Conservation (phyloP, 495 filamentous ascomycete species). For the Podospora didyma region DNA sequence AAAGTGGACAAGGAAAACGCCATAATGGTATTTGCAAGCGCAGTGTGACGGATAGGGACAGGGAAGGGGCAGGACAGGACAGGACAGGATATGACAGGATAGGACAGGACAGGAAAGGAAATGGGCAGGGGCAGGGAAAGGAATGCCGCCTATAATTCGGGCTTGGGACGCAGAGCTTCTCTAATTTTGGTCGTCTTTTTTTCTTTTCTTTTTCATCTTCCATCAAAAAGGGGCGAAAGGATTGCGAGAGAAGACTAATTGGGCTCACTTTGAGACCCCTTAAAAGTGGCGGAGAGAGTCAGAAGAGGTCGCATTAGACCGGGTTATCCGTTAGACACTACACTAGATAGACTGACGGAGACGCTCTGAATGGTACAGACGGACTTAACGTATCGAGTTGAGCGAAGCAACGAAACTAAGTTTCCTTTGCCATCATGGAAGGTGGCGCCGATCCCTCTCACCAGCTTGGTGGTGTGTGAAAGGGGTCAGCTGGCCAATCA, state of each 20-base stretch:
- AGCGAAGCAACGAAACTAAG: not conserved
- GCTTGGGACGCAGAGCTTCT: constrained; percentile 2
- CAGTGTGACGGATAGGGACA: not conserved
- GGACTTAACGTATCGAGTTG: not conserved
- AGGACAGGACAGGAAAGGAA: too few species aligned
- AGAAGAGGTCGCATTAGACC: constrained; percentile 16
- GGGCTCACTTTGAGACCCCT: not conserved
- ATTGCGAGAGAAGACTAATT: not conserved
- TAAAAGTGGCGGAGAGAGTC: not conserved
- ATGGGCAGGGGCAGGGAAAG: not conserved
- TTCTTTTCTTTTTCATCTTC: too few species aligned
- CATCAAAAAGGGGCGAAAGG: not conserved
- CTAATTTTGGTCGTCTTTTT: too few species aligned
- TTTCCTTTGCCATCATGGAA: too few species aligned
- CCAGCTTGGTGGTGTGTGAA: not conserved
- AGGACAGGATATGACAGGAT: too few species aligned
- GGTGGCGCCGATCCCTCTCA: too few species aligned
- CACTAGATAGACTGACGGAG: constrained; percentile 26
- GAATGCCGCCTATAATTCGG: not conserved
- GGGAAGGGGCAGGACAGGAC: too few species aligned
- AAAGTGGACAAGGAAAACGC: not conserved
- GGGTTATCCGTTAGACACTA: constrained; percentile 20
- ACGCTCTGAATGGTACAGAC: constrained; percentile 4
- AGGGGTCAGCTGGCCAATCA: not conserved
- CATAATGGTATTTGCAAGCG: constrained; percentile 7